Evolutionary conservation across 768 basidiomycete genomes (phyloP).

Genomic region (Tylopilus intermedius): DNA sequence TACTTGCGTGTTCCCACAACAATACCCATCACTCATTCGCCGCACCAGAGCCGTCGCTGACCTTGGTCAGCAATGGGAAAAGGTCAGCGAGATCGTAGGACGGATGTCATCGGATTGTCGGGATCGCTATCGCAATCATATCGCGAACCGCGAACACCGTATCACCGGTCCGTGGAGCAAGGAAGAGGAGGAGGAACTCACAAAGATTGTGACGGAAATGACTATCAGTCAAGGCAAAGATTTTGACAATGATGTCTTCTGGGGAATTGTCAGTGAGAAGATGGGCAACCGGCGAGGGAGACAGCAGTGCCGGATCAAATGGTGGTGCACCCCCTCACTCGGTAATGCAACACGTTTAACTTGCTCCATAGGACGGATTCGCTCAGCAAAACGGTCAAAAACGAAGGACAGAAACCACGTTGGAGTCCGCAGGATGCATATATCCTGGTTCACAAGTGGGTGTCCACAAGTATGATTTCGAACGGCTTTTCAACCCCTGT

Average conservation of each 20-base stretch:
- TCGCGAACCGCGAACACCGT: constrained; percentile 63
- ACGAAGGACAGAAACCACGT: constrained; percentile 61
- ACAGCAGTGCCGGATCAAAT: constrained; percentile 86
- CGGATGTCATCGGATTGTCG: constrained; percentile 78
- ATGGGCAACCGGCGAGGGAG: constrained; percentile 75
- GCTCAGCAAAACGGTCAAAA: constrained; percentile 66
- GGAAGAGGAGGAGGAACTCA: constrained; percentile 74
- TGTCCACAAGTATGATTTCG: neutral
- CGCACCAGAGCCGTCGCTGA: constrained; percentile 57
- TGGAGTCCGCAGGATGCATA: constrained; percentile 76
- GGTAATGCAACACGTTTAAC: constrained; percentile 1
- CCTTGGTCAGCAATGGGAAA: constrained; percentile 78
- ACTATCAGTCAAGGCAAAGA: constrained; percentile 68
- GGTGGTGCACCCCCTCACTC: constrained; percentile 38
- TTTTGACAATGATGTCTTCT: constrained; percentile 76
- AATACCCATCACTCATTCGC: constrained; percentile 5
- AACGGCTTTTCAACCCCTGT: neutral
- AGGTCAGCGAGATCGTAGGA: constrained; percentile 63
- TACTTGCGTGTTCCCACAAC: neutral
- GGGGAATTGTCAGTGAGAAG: constrained; percentile 68
- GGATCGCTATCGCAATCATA: constrained; percentile 81
- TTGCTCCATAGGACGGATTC: constrained; percentile 60
- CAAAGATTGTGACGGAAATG: constrained; percentile 69
- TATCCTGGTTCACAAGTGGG: constrained; percentile 75
- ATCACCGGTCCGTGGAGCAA: constrained; percentile 68